Conservation (phyloP, 1,284 basidiomycete species). For the Cystobasidium slooffiae region DNA sequence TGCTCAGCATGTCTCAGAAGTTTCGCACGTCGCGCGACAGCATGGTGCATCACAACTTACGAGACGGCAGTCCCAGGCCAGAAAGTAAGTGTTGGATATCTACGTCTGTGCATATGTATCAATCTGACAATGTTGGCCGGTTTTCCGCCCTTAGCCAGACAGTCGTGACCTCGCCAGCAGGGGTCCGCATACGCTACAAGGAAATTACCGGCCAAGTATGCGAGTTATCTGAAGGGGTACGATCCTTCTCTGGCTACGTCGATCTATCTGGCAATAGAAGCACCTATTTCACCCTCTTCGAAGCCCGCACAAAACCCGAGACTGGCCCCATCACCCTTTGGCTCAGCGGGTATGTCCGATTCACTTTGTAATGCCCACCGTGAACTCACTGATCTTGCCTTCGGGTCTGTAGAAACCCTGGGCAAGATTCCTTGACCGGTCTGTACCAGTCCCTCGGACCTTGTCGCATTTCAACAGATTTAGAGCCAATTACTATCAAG, state of each 20-base stretch:
- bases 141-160: slow-evolving; percentile 3
- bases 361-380: too few species aligned
- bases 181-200: slow-evolving; percentile 14
- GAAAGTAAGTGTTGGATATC: too few species aligned
- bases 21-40: too few species aligned
- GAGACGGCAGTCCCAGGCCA: too few species aligned
- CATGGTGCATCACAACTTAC: too few species aligned
- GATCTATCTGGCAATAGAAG: slow-evolving; percentile 43
- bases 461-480: slow-evolving; percentile 13
- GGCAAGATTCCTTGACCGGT: slow-evolving; percentile 13
- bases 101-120: too few species aligned
- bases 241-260: slow-evolving; percentile 42
- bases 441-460: slow-evolving; percentile 28
- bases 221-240: slow-evolving; percentile 9
- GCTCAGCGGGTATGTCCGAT: slow-evolving; percentile 17
- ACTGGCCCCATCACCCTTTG: slow-evolving; percentile 47
- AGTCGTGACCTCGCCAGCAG: slow-evolving; percentile 9
- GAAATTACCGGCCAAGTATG: slow-evolving; percentile 9
- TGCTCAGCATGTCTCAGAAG: too few species aligned
- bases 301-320: slow-evolving; percentile 46
- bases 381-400: neutral
- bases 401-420: slow-evolving; percentile 16
- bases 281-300: slow-evolving; percentile 47
- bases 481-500: neutral
- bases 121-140: neutral